Conservation (phyloP, 495 filamentous ascomycete species). For the Tricharina praecox region DNA sequence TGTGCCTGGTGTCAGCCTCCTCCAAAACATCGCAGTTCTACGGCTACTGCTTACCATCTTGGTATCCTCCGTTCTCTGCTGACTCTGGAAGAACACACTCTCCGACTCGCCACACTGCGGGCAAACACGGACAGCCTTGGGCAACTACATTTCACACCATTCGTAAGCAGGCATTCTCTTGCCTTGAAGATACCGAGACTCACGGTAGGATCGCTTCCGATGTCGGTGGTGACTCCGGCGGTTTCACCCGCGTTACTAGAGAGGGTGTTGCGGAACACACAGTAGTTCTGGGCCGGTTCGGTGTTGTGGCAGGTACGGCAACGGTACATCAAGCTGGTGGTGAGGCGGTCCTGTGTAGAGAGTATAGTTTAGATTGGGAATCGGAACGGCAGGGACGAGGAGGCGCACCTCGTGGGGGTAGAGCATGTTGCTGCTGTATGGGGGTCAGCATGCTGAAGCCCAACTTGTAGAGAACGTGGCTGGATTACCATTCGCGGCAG, state of each 20-base stretch:
- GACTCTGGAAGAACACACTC: conserved; percentile 95
- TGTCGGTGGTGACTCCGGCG: conserved; percentile 91
- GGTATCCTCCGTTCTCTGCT: conserved; percentile 87
- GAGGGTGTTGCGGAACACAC: conserved; percentile 82
- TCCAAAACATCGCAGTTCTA: too few species aligned
- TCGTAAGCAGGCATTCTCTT: not conserved
- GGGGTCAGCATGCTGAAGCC: conserved; percentile 4
- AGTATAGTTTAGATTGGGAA: too few species aligned
- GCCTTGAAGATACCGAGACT: conserved; percentile 35
- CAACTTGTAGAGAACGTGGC: not conserved
- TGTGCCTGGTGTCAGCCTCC: conserved; percentile 38
- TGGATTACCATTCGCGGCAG: conserved; percentile 72
- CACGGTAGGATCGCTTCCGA: conserved; percentile 93
- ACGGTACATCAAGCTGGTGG: conserved; percentile 49
- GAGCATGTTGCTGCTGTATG: conserved; percentile 75
- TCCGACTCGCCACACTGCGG: conserved; percentile 69
- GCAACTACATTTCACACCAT: conserved; percentile 33
- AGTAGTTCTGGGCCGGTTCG: conserved; percentile 66
- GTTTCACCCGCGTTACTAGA: conserved; percentile 82
- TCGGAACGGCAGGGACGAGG: too few species aligned
- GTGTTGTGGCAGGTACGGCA: conserved; percentile 86
- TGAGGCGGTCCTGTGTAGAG: conserved; percentile 30
- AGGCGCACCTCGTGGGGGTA: conserved; percentile 79
- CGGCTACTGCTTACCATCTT: conserved; percentile 87
- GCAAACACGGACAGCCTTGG: conserved; percentile 65